Conservation (phyloP, 2,329 filamentous ascomycete genomes). For the Neonectria coccinea region DNA sequence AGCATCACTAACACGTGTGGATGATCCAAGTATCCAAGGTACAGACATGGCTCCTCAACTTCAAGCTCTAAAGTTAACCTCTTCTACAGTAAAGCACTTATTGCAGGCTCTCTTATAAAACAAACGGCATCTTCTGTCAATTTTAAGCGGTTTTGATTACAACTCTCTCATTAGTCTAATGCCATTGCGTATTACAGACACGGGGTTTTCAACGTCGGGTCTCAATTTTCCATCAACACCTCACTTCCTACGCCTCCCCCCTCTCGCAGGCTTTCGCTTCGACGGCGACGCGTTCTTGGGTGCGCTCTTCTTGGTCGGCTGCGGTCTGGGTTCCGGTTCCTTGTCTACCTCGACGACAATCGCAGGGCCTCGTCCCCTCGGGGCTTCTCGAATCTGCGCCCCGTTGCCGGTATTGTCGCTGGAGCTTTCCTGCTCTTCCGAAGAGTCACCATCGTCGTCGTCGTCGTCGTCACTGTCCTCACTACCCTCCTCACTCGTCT, state of each 20-base stretch:
- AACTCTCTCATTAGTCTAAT: constrained; percentile 27
- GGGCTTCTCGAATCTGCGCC: constrained; percentile 49
- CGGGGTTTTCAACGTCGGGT: constrained; percentile 14
- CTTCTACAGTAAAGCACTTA: too few relatives aligned
- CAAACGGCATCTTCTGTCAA: background rate
- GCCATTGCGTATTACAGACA: constrained; percentile 29
- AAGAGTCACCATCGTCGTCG: constrained; percentile 39
- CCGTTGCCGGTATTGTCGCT: constrained; percentile 54
- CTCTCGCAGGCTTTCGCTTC: constrained; percentile 55
- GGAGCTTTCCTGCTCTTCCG: constrained; percentile 49
- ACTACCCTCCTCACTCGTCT: constrained; percentile 52
- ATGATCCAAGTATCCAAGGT: background rate
- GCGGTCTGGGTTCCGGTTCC: constrained; percentile 47
- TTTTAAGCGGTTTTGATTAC: constrained; percentile 18
- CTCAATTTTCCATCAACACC: constrained; percentile 24
- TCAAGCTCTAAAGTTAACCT: too few relatives aligned
- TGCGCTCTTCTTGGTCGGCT: constrained; percentile 53
- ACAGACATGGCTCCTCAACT: too few relatives aligned
- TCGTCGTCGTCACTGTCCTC: constrained; percentile 46
- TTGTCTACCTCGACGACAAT: constrained; percentile 54
- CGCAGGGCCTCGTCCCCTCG: constrained; percentile 50
- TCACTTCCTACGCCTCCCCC: constrained; percentile 52
- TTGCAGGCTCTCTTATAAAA: too few relatives aligned
- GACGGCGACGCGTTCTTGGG: constrained; percentile 51
- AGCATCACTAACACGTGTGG: background rate